Conservation (phyloP, 2,329 filamentous ascomycete genomes). For the Neofusicoccum ribis region DNA sequence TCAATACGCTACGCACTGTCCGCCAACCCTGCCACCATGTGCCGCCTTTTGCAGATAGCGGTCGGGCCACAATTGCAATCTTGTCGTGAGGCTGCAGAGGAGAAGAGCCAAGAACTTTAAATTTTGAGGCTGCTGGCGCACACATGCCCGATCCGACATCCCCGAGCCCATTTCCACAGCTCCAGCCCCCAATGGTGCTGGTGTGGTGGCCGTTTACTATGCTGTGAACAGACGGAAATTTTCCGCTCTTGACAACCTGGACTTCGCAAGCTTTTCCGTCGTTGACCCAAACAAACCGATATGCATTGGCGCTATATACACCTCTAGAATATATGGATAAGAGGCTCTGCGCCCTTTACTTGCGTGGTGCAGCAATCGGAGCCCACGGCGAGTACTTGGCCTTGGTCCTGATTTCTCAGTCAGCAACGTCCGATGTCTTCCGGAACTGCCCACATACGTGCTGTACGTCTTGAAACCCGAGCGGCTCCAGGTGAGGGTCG, state of each 20-base stretch:
- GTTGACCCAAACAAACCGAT: background rate
- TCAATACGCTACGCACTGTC: background rate
- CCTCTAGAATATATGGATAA: background rate
- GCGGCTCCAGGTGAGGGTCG: slow-evolving; percentile 73
- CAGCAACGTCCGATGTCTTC: background rate
- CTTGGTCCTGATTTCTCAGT: slow-evolving; percentile 43
- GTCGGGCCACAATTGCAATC: background rate
- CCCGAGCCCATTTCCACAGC: no score
- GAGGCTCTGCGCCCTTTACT: background rate
- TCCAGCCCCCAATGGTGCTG: no score
- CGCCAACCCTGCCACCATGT: background rate
- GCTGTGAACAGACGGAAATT: background rate
- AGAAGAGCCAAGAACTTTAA: background rate
- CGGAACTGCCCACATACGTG: slow-evolving; percentile 66
- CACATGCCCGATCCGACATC: background rate
- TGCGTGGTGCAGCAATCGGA: slow-evolving; percentile 47
- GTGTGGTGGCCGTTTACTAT: no score
- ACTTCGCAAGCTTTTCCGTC: background rate
- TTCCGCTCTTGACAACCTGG: background rate
- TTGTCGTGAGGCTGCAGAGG: background rate
- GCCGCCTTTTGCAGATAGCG: background rate
- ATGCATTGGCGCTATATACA: slow-evolving; percentile 15
- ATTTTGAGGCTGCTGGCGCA: background rate
- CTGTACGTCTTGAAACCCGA: slow-evolving; percentile 90
- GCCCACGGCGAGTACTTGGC: slow-evolving; percentile 52